Percentiles rank a stretch among this genome's conserved stretches.
phyloP scores from a whole-genome alignment of 345 rosid species.

The Arabidopsis arenosa region DNA sequence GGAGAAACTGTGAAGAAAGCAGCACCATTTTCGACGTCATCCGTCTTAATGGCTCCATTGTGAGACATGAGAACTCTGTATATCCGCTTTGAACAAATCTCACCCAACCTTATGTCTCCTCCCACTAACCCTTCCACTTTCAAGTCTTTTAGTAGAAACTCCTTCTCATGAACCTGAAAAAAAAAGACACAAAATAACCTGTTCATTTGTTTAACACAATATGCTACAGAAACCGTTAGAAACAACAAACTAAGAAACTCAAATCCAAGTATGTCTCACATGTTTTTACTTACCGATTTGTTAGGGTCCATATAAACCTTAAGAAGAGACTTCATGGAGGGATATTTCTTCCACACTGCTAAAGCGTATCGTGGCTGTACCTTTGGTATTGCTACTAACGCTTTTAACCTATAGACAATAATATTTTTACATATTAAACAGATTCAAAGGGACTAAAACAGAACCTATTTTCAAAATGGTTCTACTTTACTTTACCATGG shows the following conservation, averaged over 20 bases:
- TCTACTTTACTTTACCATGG: slow-evolving; percentile 36
- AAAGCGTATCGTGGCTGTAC: slow-evolving; percentile 92
- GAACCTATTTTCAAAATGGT: not conserved
- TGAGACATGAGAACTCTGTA: slow-evolving; percentile 86
- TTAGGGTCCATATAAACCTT: slow-evolving; percentile 77
- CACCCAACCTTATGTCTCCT: slow-evolving; percentile 77
- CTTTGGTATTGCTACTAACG: slow-evolving; percentile 90
- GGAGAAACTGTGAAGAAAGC: slow-evolving; percentile 56
- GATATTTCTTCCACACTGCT: slow-evolving; percentile 87
- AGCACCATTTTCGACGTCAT: slow-evolving; percentile 90
- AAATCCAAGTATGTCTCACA: not conserved
- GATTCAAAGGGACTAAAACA: not conserved
- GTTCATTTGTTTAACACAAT: too few relatives aligned
- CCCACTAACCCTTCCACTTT: slow-evolving; percentile 69
- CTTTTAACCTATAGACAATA: slow-evolving; percentile 70
- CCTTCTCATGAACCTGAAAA: slow-evolving; percentile 76
- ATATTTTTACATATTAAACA: not conserved
- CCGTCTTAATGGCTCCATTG: slow-evolving; percentile 71
- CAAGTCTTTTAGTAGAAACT: slow-evolving; percentile 81
- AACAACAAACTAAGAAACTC: not conserved
- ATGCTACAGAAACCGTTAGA: not conserved
- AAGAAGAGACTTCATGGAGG: slow-evolving; percentile 95
- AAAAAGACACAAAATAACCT: too few relatives aligned
- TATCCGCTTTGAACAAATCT: slow-evolving; percentile 85
- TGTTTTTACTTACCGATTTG: slow-evolving; percentile 63